Conservation (phyloP, 1,284 basidiomycete species). For the Microstroma glucosiphilum region DNA sequence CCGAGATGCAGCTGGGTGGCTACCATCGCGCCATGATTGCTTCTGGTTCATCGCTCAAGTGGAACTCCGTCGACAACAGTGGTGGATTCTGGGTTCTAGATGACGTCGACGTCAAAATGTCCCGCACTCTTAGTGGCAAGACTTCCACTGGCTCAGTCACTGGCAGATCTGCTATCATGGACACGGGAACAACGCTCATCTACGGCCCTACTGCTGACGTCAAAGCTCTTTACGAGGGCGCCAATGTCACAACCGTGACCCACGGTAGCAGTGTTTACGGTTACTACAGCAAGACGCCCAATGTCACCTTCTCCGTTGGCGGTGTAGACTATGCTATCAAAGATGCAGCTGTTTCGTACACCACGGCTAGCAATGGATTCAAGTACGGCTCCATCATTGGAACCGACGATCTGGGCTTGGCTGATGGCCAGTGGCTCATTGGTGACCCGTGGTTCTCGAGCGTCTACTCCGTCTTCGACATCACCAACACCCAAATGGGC, state of each 20-base stretch:
- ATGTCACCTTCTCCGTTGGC: not conserved
- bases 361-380: not conserved
- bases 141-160: not conserved
- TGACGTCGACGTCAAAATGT: not conserved
- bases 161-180: not conserved
- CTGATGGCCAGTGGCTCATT: not conserved
- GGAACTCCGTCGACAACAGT: slow-evolving; percentile 1
- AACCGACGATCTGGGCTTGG: not conserved
- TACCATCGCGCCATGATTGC: not conserved
- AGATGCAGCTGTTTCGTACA: not conserved
- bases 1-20: not conserved
- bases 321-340: not conserved
- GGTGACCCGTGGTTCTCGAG: not conserved
- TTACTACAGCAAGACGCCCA: slow-evolving; percentile 1
- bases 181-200: slow-evolving; percentile 1
- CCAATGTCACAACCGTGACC: too few relatives aligned
- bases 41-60: not conserved
- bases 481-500: too few relatives aligned
- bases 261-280: not conserved
- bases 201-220: not conserved
- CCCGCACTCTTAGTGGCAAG: not conserved
- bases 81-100: not conserved
- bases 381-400: slow-evolving; percentile 5
- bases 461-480: not conserved
- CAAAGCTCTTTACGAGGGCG: not conserved